These are phyloP conservation scores for Cubamyces lactineus DNA, from an alignment of 768 basidiomycete species.

Conservation along the genomic window DNA sequence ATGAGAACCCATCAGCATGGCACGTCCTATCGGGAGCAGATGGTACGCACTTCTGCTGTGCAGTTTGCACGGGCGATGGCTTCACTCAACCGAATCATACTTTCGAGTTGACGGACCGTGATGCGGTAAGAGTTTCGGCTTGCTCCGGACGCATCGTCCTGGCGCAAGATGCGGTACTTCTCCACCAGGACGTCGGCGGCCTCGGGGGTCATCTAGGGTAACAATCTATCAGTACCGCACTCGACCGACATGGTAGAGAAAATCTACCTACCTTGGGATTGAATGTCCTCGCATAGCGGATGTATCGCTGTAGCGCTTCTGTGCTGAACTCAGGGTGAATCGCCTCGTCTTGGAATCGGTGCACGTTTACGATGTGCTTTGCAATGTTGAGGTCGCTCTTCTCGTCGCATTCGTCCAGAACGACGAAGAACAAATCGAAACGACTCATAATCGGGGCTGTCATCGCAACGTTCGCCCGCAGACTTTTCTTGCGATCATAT, in stretches of 20 bases:
- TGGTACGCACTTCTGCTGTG: slow-evolving; percentile 74
- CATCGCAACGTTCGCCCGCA: slow-evolving; percentile 95
- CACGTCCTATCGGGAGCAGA: not conserved
- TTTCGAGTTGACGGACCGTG: slow-evolving; percentile 96
- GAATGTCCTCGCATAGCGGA: slow-evolving; percentile 96
- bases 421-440: slow-evolving; percentile 97
- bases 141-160: slow-evolving; percentile 88
- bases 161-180: slow-evolving; percentile 89
- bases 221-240: not conserved
- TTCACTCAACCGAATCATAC: slow-evolving; percentile 97
- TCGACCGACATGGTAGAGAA: not conserved
- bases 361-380: slow-evolving; percentile 96
- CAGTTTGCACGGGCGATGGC: slow-evolving; percentile 98
- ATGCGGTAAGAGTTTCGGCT: slow-evolving; percentile 95
- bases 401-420: slow-evolving; percentile 95
- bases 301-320: slow-evolving; percentile 94
- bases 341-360: slow-evolving; percentile 92
- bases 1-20: not conserved
- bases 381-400: slow-evolving; percentile 92
- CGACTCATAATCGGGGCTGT: slow-evolving; percentile 99
- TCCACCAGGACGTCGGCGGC: slow-evolving; percentile 93
- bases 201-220: slow-evolving; percentile 79
- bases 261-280: slow-evolving; percentile 87
- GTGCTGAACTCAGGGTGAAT: slow-evolving; percentile 97
- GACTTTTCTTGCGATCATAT: slow-evolving; percentile 92